phyloP scores from a whole-genome alignment of 2,329 filamentous ascomycete species.

The Escovopsis weberi region DNA sequence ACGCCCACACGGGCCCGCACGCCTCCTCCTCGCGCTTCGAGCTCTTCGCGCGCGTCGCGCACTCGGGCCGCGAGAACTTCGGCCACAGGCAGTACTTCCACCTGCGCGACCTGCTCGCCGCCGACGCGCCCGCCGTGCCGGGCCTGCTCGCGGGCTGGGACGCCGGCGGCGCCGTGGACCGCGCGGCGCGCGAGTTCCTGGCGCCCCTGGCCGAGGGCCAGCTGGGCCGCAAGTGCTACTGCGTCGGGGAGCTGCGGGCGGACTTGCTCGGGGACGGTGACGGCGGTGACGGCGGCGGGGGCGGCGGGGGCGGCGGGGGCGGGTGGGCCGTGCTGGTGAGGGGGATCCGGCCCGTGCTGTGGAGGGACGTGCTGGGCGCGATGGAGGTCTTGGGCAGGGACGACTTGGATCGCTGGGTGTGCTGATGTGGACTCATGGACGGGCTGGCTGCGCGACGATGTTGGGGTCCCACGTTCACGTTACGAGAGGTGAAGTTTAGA shows the following conservation, averaged over 20 bases:
- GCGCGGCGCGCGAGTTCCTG: constrained; percentile 11
- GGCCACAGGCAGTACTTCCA: constrained; percentile 44
- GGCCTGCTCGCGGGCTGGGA: constrained; percentile 16
- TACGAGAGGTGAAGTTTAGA: too few species aligned
- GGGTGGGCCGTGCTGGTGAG: constrained; percentile 14
- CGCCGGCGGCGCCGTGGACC: constrained; percentile 12
- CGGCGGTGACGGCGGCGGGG: too few species aligned
- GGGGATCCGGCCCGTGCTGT: constrained; percentile 13
- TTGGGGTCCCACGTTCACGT: too few species aligned
- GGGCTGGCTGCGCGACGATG: too few species aligned
- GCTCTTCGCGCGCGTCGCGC: constrained; percentile 45
- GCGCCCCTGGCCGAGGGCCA: constrained; percentile 1
- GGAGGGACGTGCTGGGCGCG: constrained; percentile 15
- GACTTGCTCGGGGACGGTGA: too few species aligned
- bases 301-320: background rate
- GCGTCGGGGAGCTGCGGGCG: constrained; percentile 13
- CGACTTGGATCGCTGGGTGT: constrained; percentile 11
- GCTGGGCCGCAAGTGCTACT: constrained; percentile 17
- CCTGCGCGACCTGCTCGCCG: constrained; percentile 48
- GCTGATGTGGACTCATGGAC: too few species aligned
- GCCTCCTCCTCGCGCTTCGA: constrained; percentile 28
- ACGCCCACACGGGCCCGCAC: constrained; percentile 8
- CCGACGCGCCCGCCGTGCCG: constrained; percentile 35
- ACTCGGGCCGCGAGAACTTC: constrained; percentile 38
- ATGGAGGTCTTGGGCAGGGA: constrained; percentile 14